Percentiles rank a stretch among this genome's conserved stretches.
Conservation (phyloP, 495 filamentous ascomycete genomes). For the Gamarada debralockiae region DNA sequence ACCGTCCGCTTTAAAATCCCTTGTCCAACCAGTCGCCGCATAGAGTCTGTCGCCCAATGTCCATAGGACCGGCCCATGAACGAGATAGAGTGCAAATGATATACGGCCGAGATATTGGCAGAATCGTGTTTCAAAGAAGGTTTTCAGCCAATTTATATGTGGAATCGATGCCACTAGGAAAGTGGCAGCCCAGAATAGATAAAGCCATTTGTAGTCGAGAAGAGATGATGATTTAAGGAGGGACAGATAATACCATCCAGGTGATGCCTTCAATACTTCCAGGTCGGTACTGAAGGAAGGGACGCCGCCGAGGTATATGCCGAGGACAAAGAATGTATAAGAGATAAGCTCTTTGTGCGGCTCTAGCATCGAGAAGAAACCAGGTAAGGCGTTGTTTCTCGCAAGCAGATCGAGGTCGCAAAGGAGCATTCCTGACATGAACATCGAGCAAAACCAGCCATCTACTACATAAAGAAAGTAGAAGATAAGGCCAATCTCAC, state of each 20-base stretch:
- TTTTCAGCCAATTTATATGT: constrained; percentile 45
- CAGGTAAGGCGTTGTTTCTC: constrained; percentile 35
- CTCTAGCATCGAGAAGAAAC: constrained; percentile 31
- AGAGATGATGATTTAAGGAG: constrained; percentile 46
- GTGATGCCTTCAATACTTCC: constrained; percentile 29
- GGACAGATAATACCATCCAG: constrained; percentile 44
- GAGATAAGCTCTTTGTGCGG: constrained; percentile 40
- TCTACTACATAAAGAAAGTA: constrained; percentile 54
- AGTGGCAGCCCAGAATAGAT: constrained; percentile 45
- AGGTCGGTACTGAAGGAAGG: constrained; percentile 34
- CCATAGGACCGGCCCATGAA: constrained; percentile 51
- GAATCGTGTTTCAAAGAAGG: constrained; percentile 49
- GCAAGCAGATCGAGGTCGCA: constrained; percentile 45
- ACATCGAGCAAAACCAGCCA: constrained; percentile 39
- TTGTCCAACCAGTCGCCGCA: constrained; percentile 45
- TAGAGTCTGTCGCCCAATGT: constrained; percentile 45
- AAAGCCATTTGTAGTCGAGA: constrained; percentile 51
- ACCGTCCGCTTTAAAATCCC: constrained; percentile 20
- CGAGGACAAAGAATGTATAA: constrained; percentile 37
- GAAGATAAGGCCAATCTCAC: constrained; percentile 41
- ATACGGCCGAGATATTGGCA: constrained; percentile 61
- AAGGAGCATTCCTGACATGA: constrained; percentile 43
- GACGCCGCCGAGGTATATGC: constrained; percentile 41
- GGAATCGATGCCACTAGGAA: constrained; percentile 53
- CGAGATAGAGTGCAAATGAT: constrained; percentile 52